Base-by-base conservation (phyloP, 1,284 basidiomycete species). In the Pyrrhoderma noxium region DNA sequence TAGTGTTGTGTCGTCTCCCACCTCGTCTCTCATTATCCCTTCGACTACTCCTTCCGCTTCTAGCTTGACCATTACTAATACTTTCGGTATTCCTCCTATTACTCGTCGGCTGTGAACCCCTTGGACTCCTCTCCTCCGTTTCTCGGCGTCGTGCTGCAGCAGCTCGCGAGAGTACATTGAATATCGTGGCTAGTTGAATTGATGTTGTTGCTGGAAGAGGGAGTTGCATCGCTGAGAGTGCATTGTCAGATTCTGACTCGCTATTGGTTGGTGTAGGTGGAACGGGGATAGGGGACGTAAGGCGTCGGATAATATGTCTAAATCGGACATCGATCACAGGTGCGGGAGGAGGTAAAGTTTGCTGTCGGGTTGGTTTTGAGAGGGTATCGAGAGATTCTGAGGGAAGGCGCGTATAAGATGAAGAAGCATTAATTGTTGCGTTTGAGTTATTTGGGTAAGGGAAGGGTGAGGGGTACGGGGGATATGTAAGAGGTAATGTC, bases 271-370 rank as follows among this genome's bases (percentile, higher is more conserved):
- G 51, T n/a, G 63, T 60, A 18, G 69, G 65, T 22, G 67, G 62
- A 2, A 69, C 62, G 2, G 75, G 70, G 8, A 71, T 66, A 18
- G 84, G 77, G 51, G 72, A 67, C 53, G 77, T 71, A 45, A 88
- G 63, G 37, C 77, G 79, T 49, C 68, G 65, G 45, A 82, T 55
- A 56, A 88, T 63, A 37, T 74, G 64, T 13, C 67, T 60, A 34
- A 83, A 58, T 21, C 70, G 78, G 49, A 88, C 68, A 64, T 88
- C 80, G 55, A 88, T 61, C 59, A 85, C 70, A 57, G 79, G 75
- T 14, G 34, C 14, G 1, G 48, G 13, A 25, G 47, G 54, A 2
- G 50, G 44, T 14, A 45, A 41, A 8, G 27, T 40, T 11, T 36
- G 56, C 39, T 22, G 58, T 51, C 45, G 58, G 8, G 41, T 35